Percentiles rank a stretch among this genome's conserved stretches.
Conservation (phyloP, 2,329 filamentous ascomycete genomes). For the Aspergillus sp. region DNA sequence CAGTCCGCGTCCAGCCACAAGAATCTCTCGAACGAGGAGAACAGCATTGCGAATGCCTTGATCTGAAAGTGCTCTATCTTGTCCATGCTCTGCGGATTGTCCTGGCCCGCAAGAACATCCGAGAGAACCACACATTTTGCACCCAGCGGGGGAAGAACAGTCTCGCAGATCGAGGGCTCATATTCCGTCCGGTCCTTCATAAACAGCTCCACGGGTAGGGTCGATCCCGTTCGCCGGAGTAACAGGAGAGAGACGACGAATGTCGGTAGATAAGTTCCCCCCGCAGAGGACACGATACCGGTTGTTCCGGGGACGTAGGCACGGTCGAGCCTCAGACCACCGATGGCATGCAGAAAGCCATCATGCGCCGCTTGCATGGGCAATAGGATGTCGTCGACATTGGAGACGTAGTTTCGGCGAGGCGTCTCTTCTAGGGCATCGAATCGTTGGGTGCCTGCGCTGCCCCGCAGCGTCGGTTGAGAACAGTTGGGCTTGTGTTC, state of each 20-base stretch:
- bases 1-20: slow-evolving; percentile 58
- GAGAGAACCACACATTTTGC: slow-evolving; percentile 39
- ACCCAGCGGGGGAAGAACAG: slow-evolving; percentile 33
- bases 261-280: slow-evolving; percentile 44
- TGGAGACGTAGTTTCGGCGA: slow-evolving; percentile 26
- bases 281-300: slow-evolving; percentile 51
- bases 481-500: slow-evolving; percentile 18
- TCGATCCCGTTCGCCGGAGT: slow-evolving; percentile 48
- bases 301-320: slow-evolving; percentile 30
- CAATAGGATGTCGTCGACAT: slow-evolving; percentile 25
- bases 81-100: slow-evolving; percentile 1
- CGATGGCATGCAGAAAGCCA: slow-evolving; percentile 33
- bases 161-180: slow-evolving; percentile 35
- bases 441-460: slow-evolving; percentile 13
- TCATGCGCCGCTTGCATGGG: slow-evolving; percentile 32
- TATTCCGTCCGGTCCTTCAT: slow-evolving; percentile 31
- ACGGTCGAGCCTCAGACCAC: slow-evolving; percentile 18
- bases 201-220: slow-evolving; percentile 46
- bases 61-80: slow-evolving; percentile 47
- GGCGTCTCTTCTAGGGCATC: slow-evolving; percentile 14
- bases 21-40: slow-evolving; percentile 56
- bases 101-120: slow-evolving; percentile 26
- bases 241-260: slow-evolving; percentile 48
- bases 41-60: slow-evolving; percentile 55
- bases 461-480: slow-evolving; percentile 7